Base-by-base conservation (phyloP, 768 basidiomycete genomes). In the Suillus subluteus region DNA sequence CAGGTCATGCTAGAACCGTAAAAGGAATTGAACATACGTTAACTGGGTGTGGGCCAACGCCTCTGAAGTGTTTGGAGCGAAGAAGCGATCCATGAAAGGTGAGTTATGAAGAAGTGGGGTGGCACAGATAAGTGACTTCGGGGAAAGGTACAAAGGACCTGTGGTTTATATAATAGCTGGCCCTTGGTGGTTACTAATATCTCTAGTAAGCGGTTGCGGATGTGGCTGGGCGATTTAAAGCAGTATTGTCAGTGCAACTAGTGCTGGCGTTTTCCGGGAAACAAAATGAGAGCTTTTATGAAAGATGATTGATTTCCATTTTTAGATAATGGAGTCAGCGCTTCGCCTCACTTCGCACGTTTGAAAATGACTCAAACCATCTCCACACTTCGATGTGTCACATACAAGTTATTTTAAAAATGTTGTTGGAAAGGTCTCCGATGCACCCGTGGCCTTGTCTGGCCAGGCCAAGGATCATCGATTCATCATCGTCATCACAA, bases 1-100 rank as follows among this genome's bases (percentile, higher is more conserved):
- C 64, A 32, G 68, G 62, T 23, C 15, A 59, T 68, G 26, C 48
- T 61, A 63, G 43, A 16, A 55, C 16, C 38, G 21, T 65, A 55
- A 18, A 55, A 56, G 38, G 5, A 23, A 38, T 43, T 30, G 55
- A 23, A 81, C 86, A 62, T 78, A 91, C 92, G 83, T 88, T 59
- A 92, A 78, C 68, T 87, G 87, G 68, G 74, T 82, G 78, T 93
- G 86, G 30, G 92, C 91, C 65, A 84, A 73, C 59, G 91, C 91
- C 78, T 94, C 92, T 66, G 87, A 88, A 26, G 90, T 87, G 66
- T 91, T 82, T 30, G 92, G 91, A 9, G 89, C 86, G 62, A 91
- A 83, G 77, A 91, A 89, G 72, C 86, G 86, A 70, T 91, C 89
- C 87, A 93, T 91, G 58, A 63, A 58, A 68, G 68, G 44, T 40